Conservation (phyloP, 2,329 filamentous ascomycete species). For the Metarhizium guizhouense region DNA sequence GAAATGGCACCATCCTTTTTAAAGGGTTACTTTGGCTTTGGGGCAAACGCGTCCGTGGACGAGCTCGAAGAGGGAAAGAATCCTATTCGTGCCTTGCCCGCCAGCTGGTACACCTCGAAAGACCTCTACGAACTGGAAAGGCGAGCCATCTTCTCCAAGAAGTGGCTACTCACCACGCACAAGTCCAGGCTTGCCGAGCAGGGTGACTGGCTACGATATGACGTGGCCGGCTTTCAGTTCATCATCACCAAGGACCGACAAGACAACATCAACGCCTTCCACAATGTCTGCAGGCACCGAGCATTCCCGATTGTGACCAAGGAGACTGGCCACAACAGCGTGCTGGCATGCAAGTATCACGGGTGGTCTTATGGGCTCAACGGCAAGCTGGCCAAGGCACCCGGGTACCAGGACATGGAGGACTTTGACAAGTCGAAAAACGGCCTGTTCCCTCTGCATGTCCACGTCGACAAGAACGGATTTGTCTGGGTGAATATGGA, state of each 20-base stretch:
- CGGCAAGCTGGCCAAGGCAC: slow-evolving; percentile 51
- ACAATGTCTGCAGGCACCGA: slow-evolving; percentile 54
- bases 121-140: slow-evolving; percentile 49
- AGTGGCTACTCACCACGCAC: slow-evolving; percentile 48
- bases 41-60: slow-evolving; percentile 13
- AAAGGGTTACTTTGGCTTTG: slow-evolving; percentile 30
- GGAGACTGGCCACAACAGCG: slow-evolving; percentile 38
- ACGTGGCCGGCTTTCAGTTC: slow-evolving; percentile 47
- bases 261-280: slow-evolving; percentile 47
- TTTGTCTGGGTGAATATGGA: slow-evolving; percentile 54
- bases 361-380: slow-evolving; percentile 53
- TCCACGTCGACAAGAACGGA: slow-evolving; percentile 41
- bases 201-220: slow-evolving; percentile 49
- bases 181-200: slow-evolving; percentile 37
- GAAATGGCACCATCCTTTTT: slow-evolving; percentile 17
- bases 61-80: slow-evolving; percentile 14
- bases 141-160: slow-evolving; percentile 47
- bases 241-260: slow-evolving; percentile 41
- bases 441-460: slow-evolving; percentile 44
- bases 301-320: slow-evolving; percentile 49
- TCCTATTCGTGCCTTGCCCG: slow-evolving; percentile 32
- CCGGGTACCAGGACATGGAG: slow-evolving; percentile 44
- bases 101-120: slow-evolving; percentile 41
- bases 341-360: slow-evolving; percentile 53
- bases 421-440: slow-evolving; percentile 50